Evolutionary conservation across 495 filamentous ascomycete species (phyloP), one percentile per base, ranked within the genome.

Genomic region (Neurospora africana): DNA sequence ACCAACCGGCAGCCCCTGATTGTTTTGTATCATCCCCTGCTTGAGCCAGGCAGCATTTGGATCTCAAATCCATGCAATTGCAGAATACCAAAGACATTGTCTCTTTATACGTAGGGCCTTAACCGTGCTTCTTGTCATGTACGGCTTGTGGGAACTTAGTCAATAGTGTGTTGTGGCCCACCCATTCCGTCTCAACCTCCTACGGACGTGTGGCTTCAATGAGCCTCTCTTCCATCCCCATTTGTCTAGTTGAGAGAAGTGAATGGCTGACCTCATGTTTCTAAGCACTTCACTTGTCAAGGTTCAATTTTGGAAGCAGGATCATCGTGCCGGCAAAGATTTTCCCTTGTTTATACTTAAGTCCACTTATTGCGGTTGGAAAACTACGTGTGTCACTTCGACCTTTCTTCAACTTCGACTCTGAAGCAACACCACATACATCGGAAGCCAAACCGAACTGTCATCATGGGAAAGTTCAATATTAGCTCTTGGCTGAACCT

Each of bases 401-500:
- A 61, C 53, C 23, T 33, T 61, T 61, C 53, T 30, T 17, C 27
- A 17, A 61, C 23, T 61, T 61, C 53, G 27, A 33, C 3, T 61
- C 6, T 61, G 23, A 61, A 33, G 53, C 23, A 33, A 61, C 23
- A 33, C 27, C 27, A 33, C 13, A 33, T 30, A 33, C 27, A 61
- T 61, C 27, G 53, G 33, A 61, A 33, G 15, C 53, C 11, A 58
- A 61, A 30, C 13, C 53, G 11, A 61, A 61, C 15, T 4, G 11
- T 33, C 23, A 61, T 9, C 53, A 82, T 83, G 81, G 75, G 68
- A 58, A 79, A 76, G 69, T 70, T 82, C 71, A 79, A 78, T 74
- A 73, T 83, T 17, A 75, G 74, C 53, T 75, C 78, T 11, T 76
- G 77, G 74, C 79, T 82, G 67, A 76, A 76, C 74, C 72, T 70